phyloP scores from a whole-genome alignment of 352 stramenopile species.

The Pythium rhizo-oryzae region DNA sequence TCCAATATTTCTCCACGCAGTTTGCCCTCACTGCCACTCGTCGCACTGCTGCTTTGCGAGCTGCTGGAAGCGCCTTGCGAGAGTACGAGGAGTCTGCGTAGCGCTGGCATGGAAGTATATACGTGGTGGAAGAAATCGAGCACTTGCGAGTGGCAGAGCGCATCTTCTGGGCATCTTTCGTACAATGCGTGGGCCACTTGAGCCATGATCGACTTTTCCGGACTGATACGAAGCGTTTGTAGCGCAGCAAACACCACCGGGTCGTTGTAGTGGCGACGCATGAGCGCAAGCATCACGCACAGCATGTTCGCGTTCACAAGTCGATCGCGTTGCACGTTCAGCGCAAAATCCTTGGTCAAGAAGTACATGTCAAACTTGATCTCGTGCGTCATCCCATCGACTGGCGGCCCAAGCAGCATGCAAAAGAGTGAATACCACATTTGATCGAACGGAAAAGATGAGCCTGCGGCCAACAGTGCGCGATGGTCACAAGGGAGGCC shows the following conservation, averaged over 20 bases:
- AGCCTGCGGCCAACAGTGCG: slow-evolving; percentile 19
- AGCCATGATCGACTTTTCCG: slow-evolving; percentile 22
- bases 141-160: slow-evolving; percentile 45
- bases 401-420: slow-evolving; percentile 57
- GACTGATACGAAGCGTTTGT: slow-evolving; percentile 16
- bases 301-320: slow-evolving; percentile 58
- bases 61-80: slow-evolving; percentile 8
- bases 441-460: slow-evolving; percentile 59
- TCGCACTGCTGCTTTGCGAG: slow-evolving; percentile 4
- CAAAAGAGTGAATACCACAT: slow-evolving; percentile 77
- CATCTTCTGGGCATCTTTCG: not conserved
- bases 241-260: slow-evolving; percentile 36
- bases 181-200: slow-evolving; percentile 29
- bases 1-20: slow-evolving; percentile 58
- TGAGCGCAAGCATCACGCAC: slow-evolving; percentile 51
- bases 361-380: slow-evolving; percentile 69
- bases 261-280: slow-evolving; percentile 65
- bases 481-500: slow-evolving; percentile 53
- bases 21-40: slow-evolving; percentile 34
- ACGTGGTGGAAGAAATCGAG: slow-evolving; percentile 60
- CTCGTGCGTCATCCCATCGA: slow-evolving; percentile 59
- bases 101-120: slow-evolving; percentile 26
- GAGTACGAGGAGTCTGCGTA: slow-evolving; percentile 13
- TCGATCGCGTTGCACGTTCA: slow-evolving; percentile 60
- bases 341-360: slow-evolving; percentile 67